Conservation (phyloP, 495 filamentous ascomycete genomes). For the Daldinia concentrica region DNA sequence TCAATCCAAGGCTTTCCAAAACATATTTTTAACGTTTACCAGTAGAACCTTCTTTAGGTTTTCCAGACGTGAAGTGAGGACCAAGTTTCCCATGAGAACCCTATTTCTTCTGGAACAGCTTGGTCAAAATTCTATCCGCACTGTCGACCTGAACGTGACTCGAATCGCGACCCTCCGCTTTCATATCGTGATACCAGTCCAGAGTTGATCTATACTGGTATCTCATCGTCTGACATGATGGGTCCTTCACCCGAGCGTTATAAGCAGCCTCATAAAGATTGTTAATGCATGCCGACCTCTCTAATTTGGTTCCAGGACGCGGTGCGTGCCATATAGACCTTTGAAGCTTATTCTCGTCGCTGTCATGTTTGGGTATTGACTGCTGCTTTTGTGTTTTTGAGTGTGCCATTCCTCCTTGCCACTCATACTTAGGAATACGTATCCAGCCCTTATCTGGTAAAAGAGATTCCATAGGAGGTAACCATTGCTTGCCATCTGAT, state of each 20-base stretch:
- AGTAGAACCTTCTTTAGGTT: neutral
- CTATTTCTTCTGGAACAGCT: constrained; percentile 22
- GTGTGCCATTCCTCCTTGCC: neutral
- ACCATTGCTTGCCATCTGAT: constrained; percentile 30
- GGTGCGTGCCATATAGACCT: constrained; percentile 58
- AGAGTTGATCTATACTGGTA: constrained; percentile 52
- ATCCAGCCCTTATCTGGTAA: constrained; percentile 41
- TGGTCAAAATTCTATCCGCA: constrained; percentile 47
- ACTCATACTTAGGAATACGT: constrained; percentile 14
- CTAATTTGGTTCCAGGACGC: constrained; percentile 30
- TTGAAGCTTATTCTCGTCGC: constrained; percentile 40
- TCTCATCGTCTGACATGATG: constrained; percentile 37
- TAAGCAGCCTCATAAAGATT: constrained; percentile 51
- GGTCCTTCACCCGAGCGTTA: constrained; percentile 28
- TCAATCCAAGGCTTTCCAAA: neutral
- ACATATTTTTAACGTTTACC: neutral
- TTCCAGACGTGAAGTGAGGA: neutral
- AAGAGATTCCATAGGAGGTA: constrained; percentile 44
- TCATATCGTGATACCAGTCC: constrained; percentile 57
- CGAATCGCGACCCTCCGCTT: constrained; percentile 50
- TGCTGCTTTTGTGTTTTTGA: neutral
- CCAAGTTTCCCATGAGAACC: neutral
- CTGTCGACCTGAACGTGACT: constrained; percentile 52
- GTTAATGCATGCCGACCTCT: constrained; percentile 50
- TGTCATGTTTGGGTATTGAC: constrained; percentile 12